Evolutionary conservation across 78 protist genomes (phyloP), one percentile per base, ranked within the genome.

Genomic region (Dictyostelium purpureum): DNA sequence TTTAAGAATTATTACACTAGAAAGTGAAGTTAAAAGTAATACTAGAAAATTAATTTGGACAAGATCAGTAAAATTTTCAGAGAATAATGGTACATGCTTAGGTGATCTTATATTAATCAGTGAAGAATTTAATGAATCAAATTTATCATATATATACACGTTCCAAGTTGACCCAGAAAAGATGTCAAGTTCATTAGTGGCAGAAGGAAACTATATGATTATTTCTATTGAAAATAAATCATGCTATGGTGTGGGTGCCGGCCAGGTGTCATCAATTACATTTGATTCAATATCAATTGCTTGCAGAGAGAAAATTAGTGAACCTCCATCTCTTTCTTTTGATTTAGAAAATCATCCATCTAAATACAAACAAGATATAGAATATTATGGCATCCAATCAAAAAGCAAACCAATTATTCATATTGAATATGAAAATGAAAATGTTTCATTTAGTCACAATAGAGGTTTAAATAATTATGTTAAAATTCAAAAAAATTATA

Each of bases 241-340:
- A 19, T n/a, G n/a, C n/a, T 85, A 24, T 73, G 91, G 91, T 40
- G 38, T 85, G 28, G 71, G 69, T 0, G 4, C 54, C 0, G 91
- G 91, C 10, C 81, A 70, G 42, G 35, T 85, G 5, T 24, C 73
- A 18, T 14, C 21, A 2, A 85, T 85, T 26, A 47, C 74, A 9
- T 2, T 1, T 3, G 47, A 71, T 43, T 10, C 61, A 2, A 73
- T 85, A 0, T 43, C 47, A 10, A 33, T 85, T 10, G 4, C 49
- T 12, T 85, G 91, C 45, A 47, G 91, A 43, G 91, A 85, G 31
- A 85, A 85, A 24, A 43, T 85, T 28, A 57, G 59, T 6, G 89
- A 80, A 51, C 89, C 89, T 6, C 89, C 89, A 18, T 19, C 37
- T 24, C 12, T 45, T 14, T 21, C 63, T 43, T 21, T 49, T n/a